These are phyloP conservation scores for Sedum album DNA, from an alignment of 164 flowering plant genomes.

Conservation along the genomic window DNA sequence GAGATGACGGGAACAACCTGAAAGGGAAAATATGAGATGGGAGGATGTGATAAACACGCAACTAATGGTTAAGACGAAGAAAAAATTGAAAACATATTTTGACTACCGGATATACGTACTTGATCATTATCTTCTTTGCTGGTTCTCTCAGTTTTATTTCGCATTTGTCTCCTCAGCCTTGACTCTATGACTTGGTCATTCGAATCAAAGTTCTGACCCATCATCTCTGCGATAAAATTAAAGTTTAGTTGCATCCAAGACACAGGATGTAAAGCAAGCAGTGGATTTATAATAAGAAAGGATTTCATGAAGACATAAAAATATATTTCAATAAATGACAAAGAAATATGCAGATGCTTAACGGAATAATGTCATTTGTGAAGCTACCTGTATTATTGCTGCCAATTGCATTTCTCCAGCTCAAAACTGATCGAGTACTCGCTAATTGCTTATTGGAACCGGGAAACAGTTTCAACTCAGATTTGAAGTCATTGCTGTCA, in stretches of 20 bases:
- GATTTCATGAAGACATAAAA: no score
- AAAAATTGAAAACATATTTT: neutral
- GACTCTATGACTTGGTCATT: neutral
- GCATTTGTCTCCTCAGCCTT: neutral
- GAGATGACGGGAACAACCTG: neutral
- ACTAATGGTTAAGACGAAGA: neutral
- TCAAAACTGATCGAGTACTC: neutral
- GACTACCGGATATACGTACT: neutral
- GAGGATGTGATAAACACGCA: neutral
- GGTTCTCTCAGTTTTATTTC: neutral
- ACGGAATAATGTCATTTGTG: neutral
- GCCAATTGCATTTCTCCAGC: neutral
- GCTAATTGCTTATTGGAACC: neutral
- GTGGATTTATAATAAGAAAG: neutral
- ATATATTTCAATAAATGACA: no score
- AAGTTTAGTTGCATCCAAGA: neutral
- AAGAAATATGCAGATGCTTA: no score
- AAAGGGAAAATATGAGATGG: neutral
- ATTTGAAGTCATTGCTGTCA: neutral
- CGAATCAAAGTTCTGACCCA: neutral
- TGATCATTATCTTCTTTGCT: neutral
- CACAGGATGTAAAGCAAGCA: neutral
- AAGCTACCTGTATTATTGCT: constrained; percentile 4
- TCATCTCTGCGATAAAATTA: neutral
- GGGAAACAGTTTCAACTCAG: neutral